These are phyloP conservation scores for Lentinula aciculospora DNA, from an alignment of 768 basidiomycete species.

Conservation along the genomic window DNA sequence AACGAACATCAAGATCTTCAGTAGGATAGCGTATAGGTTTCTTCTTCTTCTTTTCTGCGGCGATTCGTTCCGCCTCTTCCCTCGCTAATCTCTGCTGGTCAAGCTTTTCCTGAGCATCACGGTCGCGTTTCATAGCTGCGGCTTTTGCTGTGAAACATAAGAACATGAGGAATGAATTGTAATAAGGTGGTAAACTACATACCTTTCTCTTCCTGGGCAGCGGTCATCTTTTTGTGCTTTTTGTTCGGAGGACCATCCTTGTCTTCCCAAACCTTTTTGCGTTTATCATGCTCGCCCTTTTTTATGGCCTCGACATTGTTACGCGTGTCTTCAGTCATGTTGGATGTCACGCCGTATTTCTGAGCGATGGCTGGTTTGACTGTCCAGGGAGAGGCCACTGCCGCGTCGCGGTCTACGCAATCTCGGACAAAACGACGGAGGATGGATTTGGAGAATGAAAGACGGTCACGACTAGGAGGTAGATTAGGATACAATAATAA, in stretches of 20 bases:
- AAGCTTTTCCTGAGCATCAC: slow-evolving; percentile 64
- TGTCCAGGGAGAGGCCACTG: slow-evolving; percentile 93
- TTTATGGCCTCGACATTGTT: slow-evolving; percentile 75
- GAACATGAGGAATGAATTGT: neutral
- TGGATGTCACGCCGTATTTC: slow-evolving; percentile 76
- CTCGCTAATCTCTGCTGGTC: slow-evolving; percentile 60
- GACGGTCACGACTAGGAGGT: slow-evolving; percentile 75
- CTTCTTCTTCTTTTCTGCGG: slow-evolving; percentile 81
- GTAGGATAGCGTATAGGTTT: slow-evolving; percentile 90
- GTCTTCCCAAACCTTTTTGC: slow-evolving; percentile 88
- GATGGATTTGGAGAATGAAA: slow-evolving; percentile 95
- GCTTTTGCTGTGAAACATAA: slow-evolving; percentile 17
- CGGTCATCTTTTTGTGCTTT: slow-evolving; percentile 75
- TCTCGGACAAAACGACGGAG: slow-evolving; percentile 94
- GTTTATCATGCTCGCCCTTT: slow-evolving; percentile 87
- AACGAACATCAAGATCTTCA: slow-evolving; percentile 81
- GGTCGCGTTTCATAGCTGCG: slow-evolving; percentile 47
- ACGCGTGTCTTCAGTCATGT: slow-evolving; percentile 83
- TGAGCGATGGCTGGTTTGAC: slow-evolving; percentile 84
- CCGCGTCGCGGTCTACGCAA: slow-evolving; percentile 88
- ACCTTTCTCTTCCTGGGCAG: slow-evolving; percentile 76
- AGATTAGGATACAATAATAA: slow-evolving; percentile 2
- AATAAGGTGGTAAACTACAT: slow-evolving; percentile 9
- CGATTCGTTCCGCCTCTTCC: slow-evolving; percentile 66
- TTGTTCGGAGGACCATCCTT: slow-evolving; percentile 79